Base-by-base conservation (phyloP, 2,329 filamentous ascomycete genomes). In the Colletotrichum truncatum region DNA sequence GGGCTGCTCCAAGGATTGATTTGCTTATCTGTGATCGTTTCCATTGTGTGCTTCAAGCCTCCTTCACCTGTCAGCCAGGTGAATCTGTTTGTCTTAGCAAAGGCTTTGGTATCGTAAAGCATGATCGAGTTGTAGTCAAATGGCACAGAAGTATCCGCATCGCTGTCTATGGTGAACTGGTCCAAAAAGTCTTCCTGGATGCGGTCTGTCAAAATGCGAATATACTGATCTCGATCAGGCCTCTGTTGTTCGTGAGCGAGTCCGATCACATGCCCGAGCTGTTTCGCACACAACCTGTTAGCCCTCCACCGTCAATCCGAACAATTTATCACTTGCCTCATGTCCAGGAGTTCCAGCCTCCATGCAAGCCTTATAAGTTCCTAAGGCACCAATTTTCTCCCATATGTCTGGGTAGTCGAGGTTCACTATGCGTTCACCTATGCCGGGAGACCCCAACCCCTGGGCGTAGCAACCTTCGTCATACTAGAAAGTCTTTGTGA, bases 41-140 rank as follows among this genome's bases (percentile, higher is more conserved):
- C 25, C 32, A 62, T 56, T 10, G 49, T 18, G 5, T 46, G 25
- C 39, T 21, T 18, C 4, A 25, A 4, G 12, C 26, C 14, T 6
- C 2, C 14, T 21, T 38, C 30, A 1, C 54, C 54, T 2, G 21
- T 11, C 21, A 58, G 30, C 14, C 18, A 38, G 1, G 41, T 38
- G 18, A 11, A 25, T 1, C 14, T 10, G 55, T 49, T 59, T 25
- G n/a, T 9, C 23, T 32, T 61, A 14, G 49, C 30, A 21, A 45
- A 54, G 16, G 21, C 57, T 11, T 54, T 54, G n/a, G 14, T 18
- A 4, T 28, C 7, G 51, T 48, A 62, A 3, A 62, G 16, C 58
- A 62, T 62, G 52, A 62, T 39, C 10, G 58, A 62, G 32, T 62
- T 62, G 32, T 62, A 62, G 58, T 62, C 58, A 3, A 62, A 62